Evolutionary conservation across 495 filamentous ascomycete species (phyloP), one percentile per base, ranked within the genome.

Genomic region (Penicillium maclennaniae): DNA sequence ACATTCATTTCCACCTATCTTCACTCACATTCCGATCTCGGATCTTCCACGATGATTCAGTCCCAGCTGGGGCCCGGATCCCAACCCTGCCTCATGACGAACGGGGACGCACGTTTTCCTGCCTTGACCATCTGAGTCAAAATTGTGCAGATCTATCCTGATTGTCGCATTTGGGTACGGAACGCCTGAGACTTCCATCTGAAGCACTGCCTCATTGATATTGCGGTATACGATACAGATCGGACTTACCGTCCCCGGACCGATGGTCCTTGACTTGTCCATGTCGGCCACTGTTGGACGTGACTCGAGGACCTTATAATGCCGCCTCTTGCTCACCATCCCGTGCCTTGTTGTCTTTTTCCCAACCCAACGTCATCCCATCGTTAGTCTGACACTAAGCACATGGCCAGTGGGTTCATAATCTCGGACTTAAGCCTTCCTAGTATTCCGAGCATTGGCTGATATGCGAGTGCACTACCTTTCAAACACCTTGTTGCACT

Each of bases 171-270:
- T 48, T 45, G 19, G 38, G 7, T 51, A 25, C 54, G 59, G 60
- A 59, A 56, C 56, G 56, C 60, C 56, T 62, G n/a, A 40, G 49
- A 15, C 15, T 43, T 27, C 36, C 36, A 39, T 14, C 6, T 20
- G 43, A 55, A 61, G 61, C 61, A 63, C 61, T 63, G 61, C 61
- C 61, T 58, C 58, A 7, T 43, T 37, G 17, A 44, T 39, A 23
- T 28, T 37, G 15, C 45, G 28, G 49, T 58, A 58, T 53, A 49
- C 31, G 31, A 4, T 49, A 53, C 55, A 53, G 28, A 27, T 51
- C 51, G 47, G 46, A 38, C 43, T 25, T 14, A 31, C 55, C 50
- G 45, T 40, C 12, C 12, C 44, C 41, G 26, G 23, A 43, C 26
- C 38, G 41, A 45, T 45, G 10, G 28, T 47, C 27, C 43, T 43